Evolutionary conservation across 768 basidiomycete genomes (phyloP), one percentile per base, ranked within the genome.

Genomic region (Lentinula boryana): DNA sequence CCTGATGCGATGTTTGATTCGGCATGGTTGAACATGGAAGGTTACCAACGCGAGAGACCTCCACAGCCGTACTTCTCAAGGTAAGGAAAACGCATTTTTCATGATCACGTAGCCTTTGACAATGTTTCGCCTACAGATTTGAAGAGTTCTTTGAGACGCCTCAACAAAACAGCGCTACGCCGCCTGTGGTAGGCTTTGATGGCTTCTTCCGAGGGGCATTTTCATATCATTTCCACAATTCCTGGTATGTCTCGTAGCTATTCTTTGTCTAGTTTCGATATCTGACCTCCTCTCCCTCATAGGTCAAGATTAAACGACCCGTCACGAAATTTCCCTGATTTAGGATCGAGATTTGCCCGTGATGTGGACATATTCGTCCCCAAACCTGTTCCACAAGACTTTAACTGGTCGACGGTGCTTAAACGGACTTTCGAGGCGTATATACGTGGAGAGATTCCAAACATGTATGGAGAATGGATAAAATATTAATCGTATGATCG

Each of bases 291-390:
- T 12, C 23, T 48, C 41, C 8, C 18, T 46, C 32, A 41, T 64
- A 96, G 95, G 95, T 97, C 95, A 95, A 87, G 89, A 64, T 90
- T 95, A 2, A 96, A 98, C 66, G 96, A 99, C 72, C 82, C 91
- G 0, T 74, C 84, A 8, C 87, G 95, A n/a, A 95, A 98, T 71
- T 98, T 87, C 85, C 96, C 96, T 2, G 96, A 98, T 69, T 82
- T 98, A 31, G 96, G 96, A 1, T 76, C 83, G 8, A 83, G 81
- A 16, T 98, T 98, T 71, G 76, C 77, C 31, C 54, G 38, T 10
- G 46, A 57, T 10, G 35, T 35, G 10, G 48, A 58, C 18, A 58
- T 50, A 36, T 48, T 56, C 53, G 18, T 48, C 41, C 54, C 44
- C 1, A 56, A 51, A 16, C 48, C 44, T 15, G 92, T 95, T 74